Conservation (phyloP, 2,329 filamentous ascomycete species). For the Fusarium annulatum region DNA sequence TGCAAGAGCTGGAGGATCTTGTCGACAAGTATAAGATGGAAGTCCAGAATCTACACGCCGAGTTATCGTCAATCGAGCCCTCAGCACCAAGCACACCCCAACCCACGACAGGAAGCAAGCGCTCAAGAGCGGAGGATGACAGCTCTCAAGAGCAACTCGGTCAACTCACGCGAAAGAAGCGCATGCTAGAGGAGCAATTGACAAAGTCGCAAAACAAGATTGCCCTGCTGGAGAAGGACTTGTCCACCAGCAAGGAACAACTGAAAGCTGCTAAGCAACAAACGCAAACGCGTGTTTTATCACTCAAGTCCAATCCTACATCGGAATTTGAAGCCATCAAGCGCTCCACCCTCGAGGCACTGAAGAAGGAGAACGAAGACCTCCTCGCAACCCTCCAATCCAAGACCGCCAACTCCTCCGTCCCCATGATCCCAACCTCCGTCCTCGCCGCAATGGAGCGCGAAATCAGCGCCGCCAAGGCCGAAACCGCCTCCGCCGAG, state of each 20-base stretch:
- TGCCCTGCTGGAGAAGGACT: constrained; percentile 78
- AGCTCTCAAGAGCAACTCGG: constrained; percentile 79
- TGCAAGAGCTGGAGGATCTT: constrained; percentile 85
- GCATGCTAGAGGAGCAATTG: constrained; percentile 83
- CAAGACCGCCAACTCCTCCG: constrained; percentile 53
- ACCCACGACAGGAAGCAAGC: constrained; percentile 69
- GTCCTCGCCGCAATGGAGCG: constrained; percentile 80
- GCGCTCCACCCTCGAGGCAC: constrained; percentile 77
- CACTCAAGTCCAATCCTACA: constrained; percentile 92
- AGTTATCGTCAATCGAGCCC: constrained; percentile 75
- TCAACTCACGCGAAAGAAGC: constrained; percentile 86
- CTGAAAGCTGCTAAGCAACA: constrained; percentile 73
- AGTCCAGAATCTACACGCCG: constrained; percentile 76
- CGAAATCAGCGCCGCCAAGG: constrained; percentile 77
- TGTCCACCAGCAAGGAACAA: constrained; percentile 78
- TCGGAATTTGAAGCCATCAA: constrained; percentile 88
- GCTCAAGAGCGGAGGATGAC: constrained; percentile 69
- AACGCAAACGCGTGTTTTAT: constrained; percentile 83
- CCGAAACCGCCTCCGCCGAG: constrained; percentile 77
- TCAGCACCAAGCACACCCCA: constrained; percentile 49
- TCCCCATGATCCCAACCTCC: constrained; percentile 78
- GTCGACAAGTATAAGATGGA: constrained; percentile 89
- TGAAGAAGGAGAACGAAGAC: constrained; percentile 86
- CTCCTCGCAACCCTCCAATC: constrained; percentile 77
- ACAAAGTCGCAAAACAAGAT: constrained; percentile 75